A percentile compares a stretch with the other conserved stretches of the same genome.
Conservation (phyloP, 768 basidiomycete genomes). For the Lactarius quietus region DNA sequence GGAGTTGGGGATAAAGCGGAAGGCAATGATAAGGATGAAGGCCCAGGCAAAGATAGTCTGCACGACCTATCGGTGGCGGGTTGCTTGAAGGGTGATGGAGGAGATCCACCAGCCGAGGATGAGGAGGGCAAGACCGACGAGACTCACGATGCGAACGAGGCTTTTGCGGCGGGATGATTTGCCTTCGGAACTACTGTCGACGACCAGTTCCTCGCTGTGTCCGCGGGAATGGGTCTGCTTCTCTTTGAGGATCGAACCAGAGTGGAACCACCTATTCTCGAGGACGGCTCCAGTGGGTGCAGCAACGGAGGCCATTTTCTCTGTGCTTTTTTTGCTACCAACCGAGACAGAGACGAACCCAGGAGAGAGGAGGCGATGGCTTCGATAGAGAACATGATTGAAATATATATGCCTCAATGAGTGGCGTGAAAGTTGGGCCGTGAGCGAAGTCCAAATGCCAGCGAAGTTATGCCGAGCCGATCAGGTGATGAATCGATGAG, state of each 20-base stretch:
- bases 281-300: background rate
- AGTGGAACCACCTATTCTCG: slow-evolving; percentile 28
- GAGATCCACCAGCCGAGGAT: slow-evolving; percentile 89
- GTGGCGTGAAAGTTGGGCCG: too few relatives aligned
- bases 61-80: slow-evolving; percentile 79
- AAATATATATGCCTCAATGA: too few relatives aligned
- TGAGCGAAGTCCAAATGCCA: too few relatives aligned
- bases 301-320: background rate
- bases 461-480: too few relatives aligned
- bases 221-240: slow-evolving; percentile 22
- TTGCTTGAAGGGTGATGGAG: slow-evolving; percentile 60
- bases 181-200: slow-evolving; percentile 13
- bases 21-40: slow-evolving; percentile 74
- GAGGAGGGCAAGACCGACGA: slow-evolving; percentile 50
- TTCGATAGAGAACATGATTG: background rate
- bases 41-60: slow-evolving; percentile 83
- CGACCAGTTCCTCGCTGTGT: slow-evolving; percentile 18
- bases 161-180: slow-evolving; percentile 23
- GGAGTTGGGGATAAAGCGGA: slow-evolving; percentile 77
- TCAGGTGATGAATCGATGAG: too few relatives aligned
- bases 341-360: background rate
- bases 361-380: background rate
- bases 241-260: slow-evolving; percentile 29
- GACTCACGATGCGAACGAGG: slow-evolving; percentile 35
- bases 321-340: slow-evolving; percentile 15